Percentiles rank a stretch among this genome's conserved stretches.
Evolutionary conservation across 768 basidiomycete genomes (phyloP).

Genomic region (Lactifluus hygrophoroides): DNA sequence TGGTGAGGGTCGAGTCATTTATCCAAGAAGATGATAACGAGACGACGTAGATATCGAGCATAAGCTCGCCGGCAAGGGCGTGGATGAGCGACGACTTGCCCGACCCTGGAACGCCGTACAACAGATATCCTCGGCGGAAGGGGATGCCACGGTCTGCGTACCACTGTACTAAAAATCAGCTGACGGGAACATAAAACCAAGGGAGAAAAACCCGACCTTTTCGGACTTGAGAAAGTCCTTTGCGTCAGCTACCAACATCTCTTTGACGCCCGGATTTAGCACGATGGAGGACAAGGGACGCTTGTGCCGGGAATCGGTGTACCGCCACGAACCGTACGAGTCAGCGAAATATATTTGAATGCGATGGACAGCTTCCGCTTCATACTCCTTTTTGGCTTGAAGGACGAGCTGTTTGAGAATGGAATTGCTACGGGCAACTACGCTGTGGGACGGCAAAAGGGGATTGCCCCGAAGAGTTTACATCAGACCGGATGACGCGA

Average conservation of each 20-base stretch:
- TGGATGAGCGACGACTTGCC: conserved; percentile 85
- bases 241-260: conserved; percentile 77
- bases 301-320: conserved; percentile 82
- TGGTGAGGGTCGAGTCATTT: conserved; percentile 76
- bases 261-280: conserved; percentile 80
- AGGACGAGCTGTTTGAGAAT: conserved; percentile 85
- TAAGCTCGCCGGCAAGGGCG: conserved; percentile 79
- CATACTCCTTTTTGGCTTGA: conserved; percentile 84
- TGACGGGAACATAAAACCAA: conserved; percentile 4
- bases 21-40: conserved; percentile 83
- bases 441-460: conserved; percentile 34
- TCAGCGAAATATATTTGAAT: conserved; percentile 90
- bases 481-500: neutral
- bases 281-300: conserved; percentile 85
- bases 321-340: conserved; percentile 80
- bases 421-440: conserved; percentile 74
- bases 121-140: conserved; percentile 80
- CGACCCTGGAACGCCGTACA: conserved; percentile 78
- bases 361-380: conserved; percentile 77
- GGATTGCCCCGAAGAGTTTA: neutral
- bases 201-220: conserved; percentile 40
- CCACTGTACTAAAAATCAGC: conserved; percentile 42
- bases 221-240: conserved; percentile 79
- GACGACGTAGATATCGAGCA: conserved; percentile 88
- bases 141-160: conserved; percentile 91